Percentiles rank a stretch among this genome's conserved stretches.
Evolutionary conservation across 306 rosid species (phyloP).

Genomic region (Delonix regia): DNA sequence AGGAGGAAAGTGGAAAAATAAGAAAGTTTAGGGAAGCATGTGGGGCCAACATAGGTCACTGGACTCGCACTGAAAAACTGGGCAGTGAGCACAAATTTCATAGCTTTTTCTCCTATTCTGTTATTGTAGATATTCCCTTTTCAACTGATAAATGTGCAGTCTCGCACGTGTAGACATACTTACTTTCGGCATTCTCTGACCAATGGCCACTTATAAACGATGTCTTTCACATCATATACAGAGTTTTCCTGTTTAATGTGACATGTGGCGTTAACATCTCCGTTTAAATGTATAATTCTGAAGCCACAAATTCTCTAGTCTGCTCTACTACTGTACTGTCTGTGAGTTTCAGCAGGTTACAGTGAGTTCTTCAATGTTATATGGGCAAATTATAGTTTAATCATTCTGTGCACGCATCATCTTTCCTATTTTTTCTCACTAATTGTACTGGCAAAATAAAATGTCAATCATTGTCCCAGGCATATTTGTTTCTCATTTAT

Average conservation of each 20-base stretch:
- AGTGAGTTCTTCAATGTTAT: constrained; percentile 42
- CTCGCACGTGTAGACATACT: constrained; percentile 49
- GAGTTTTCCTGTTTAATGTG: constrained; percentile 50
- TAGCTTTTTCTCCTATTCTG: constrained; percentile 31
- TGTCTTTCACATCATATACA: constrained; percentile 43
- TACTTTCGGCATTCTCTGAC: constrained; percentile 40
- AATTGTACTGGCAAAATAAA: constrained; percentile 5
- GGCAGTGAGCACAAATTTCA: constrained; percentile 61
- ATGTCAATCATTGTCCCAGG: background rate
- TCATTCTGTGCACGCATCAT: constrained; percentile 12
- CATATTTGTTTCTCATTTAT: background rate
- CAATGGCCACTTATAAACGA: constrained; percentile 25
- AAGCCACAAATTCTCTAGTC: background rate
- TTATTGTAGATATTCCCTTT: constrained; percentile 22
- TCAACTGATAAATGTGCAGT: constrained; percentile 48
- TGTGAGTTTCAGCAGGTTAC: constrained; percentile 29
- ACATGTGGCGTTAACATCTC: constrained; percentile 41
- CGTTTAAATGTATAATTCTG: constrained; percentile 21
- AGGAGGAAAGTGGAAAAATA: constrained; percentile 7
- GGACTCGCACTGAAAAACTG: constrained; percentile 81
- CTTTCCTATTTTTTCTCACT: constrained; percentile 35
- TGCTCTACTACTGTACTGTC: background rate
- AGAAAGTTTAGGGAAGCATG: constrained; percentile 48
- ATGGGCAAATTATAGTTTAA: constrained; percentile 17
- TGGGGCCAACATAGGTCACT: constrained; percentile 62